Conservation (phyloP, 1,139 yeast species). For the Saccharomyces hybrid region DNA sequence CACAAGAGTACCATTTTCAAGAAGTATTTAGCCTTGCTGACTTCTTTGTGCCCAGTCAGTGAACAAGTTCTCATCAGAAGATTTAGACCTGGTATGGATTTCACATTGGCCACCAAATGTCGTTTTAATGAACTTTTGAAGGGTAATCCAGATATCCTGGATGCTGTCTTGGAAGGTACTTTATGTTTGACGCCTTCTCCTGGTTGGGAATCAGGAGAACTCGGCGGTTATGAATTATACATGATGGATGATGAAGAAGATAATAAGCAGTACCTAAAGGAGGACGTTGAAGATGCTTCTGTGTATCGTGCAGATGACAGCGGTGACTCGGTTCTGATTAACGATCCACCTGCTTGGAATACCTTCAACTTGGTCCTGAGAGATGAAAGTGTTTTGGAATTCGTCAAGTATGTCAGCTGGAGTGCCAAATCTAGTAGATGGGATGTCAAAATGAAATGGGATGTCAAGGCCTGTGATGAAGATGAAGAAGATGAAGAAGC, state of each 20-base stretch:
- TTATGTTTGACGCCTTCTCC: constrained; percentile 69
- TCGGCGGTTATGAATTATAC: constrained; percentile 90
- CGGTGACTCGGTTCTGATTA: constrained; percentile 74
- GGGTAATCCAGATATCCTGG: constrained; percentile 29
- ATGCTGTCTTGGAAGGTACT: constrained; percentile 48
- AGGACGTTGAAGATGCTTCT: constrained; percentile 34
- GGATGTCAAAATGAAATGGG: constrained; percentile 84
- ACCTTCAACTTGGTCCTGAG: constrained; percentile 67
- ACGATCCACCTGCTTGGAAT: constrained; percentile 82
- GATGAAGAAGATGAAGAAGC: constrained; percentile 31
- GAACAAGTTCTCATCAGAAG: constrained; percentile 71
- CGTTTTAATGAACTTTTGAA: constrained; percentile 38
- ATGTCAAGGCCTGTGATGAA: constrained; percentile 43
- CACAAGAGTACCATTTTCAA: constrained; percentile 55
- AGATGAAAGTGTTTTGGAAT: constrained; percentile 78
- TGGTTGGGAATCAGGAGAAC: constrained; percentile 81
- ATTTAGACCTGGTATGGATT: constrained; percentile 93
- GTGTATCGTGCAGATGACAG: constrained; percentile 46
- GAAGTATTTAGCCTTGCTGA: constrained; percentile 60
- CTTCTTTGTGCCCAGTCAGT: constrained; percentile 56
- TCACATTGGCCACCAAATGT: constrained; percentile 78
- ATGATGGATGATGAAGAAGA: constrained; percentile 51
- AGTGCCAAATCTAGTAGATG: constrained; percentile 88
- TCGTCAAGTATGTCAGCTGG: constrained; percentile 84
- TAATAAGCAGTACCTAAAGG: constrained; percentile 13